Conservation (phyloP, 192 early-diverging fungal genomes). For the Entomortierella beljakovae region DNA sequence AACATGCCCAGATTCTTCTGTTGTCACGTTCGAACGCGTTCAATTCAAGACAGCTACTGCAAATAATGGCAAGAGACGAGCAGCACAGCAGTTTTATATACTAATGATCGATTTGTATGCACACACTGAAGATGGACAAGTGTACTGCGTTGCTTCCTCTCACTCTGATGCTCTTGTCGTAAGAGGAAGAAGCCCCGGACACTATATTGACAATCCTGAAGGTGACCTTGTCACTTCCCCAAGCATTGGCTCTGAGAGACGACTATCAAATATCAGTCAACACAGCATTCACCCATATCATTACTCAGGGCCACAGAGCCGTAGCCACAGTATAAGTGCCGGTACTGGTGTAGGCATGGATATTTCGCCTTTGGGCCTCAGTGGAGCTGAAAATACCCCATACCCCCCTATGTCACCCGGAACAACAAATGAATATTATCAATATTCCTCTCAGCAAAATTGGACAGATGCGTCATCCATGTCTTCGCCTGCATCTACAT, state of each 20-base stretch:
- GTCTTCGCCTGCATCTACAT: conserved; percentile 39
- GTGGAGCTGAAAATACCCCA: conserved; percentile 15
- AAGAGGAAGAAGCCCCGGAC: conserved; percentile 89
- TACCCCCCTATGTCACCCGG: conserved; percentile 42
- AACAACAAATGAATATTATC: conserved; percentile 8
- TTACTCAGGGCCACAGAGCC: conserved; percentile 26
- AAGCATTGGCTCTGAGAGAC: conserved; percentile 7
- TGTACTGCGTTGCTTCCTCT: conserved; percentile 66
- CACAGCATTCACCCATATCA: conserved; percentile 34
- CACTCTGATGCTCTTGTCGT: conserved; percentile 85
- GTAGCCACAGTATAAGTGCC: conserved; percentile 48
- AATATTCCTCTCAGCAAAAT: conserved; percentile 9
- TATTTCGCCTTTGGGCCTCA: conserved; percentile 9
- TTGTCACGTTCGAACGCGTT: conserved; percentile 86
- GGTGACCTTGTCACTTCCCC: conserved; percentile 9
- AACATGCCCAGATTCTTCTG: conserved; percentile 33
- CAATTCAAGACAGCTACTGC: conserved; percentile 96
- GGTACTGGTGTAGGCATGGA: conserved; percentile 45
- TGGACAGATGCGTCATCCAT: conserved; percentile 38
- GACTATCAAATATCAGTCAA: conserved; percentile 31
- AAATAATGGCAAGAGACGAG: conserved; percentile 89
- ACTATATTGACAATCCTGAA: conserved; percentile 75
- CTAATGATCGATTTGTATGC: conserved; percentile 79
- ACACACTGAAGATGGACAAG: conserved; percentile 64
- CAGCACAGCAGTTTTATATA: conserved; percentile 93